These are phyloP conservation scores for Colletotrichum trifolii DNA, from an alignment of 2,329 filamentous ascomycete species.

Conservation along the genomic window DNA sequence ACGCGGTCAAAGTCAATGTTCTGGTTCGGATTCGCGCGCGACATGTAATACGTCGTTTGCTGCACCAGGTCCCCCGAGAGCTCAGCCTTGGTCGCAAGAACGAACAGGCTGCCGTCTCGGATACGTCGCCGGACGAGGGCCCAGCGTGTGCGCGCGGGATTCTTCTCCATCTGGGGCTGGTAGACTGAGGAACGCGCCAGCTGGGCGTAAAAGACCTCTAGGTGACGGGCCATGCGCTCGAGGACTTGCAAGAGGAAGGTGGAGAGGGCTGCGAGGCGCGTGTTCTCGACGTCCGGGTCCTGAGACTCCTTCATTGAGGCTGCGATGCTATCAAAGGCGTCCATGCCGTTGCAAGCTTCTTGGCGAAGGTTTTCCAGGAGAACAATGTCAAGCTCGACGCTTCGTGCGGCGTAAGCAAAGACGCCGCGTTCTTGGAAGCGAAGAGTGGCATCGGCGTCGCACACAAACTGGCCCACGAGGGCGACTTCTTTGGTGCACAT, in stretches of 20 bases:
- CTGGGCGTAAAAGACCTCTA: constrained; percentile 63
- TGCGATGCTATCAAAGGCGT: constrained; percentile 61
- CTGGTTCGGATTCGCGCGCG: constrained; percentile 41
- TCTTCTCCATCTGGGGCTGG: constrained; percentile 61
- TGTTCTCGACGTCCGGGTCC: constrained; percentile 50
- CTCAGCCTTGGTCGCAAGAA: constrained; percentile 54
- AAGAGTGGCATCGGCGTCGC: constrained; percentile 54
- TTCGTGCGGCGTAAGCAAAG: constrained; percentile 59
- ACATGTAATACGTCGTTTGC: constrained; percentile 42
- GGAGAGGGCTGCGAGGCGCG: constrained; percentile 52
- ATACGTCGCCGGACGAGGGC: constrained; percentile 60
- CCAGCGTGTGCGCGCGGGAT: constrained; percentile 64
- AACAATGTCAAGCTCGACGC: constrained; percentile 62
- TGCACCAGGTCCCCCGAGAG: constrained; percentile 43
- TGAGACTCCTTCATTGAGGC: constrained; percentile 39
- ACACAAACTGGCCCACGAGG: constrained; percentile 60
- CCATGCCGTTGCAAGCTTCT: constrained; percentile 64
- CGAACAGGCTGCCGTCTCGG: constrained; percentile 62
- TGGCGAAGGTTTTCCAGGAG: constrained; percentile 63
- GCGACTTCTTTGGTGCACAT: constrained; percentile 60
- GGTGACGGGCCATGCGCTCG: constrained; percentile 62
- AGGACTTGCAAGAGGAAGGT: constrained; percentile 62
- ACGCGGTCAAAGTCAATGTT: constrained; percentile 58
- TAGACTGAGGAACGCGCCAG: constrained; percentile 61
- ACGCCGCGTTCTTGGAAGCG: constrained; percentile 64